These are phyloP conservation scores for Anisodus acutangulus DNA, from an alignment of 257 asterid genomes.

Conservation along the genomic window DNA sequence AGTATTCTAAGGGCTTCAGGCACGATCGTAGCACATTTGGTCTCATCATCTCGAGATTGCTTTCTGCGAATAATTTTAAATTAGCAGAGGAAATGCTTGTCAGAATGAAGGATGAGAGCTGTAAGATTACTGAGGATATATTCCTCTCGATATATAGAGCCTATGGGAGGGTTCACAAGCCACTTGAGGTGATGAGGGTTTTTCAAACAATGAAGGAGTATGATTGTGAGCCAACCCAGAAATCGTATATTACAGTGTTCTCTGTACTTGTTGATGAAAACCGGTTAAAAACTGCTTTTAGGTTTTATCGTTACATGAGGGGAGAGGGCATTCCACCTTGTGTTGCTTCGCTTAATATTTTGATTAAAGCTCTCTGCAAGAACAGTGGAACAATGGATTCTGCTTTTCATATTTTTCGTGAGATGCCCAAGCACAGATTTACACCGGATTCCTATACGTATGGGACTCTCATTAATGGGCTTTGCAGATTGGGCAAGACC, in stretches of 20 bases:
- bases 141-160: slow-evolving; percentile 70
- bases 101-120: slow-evolving; percentile 75
- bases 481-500: slow-evolving; percentile 69
- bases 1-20: slow-evolving; percentile 72
- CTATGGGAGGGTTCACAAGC: slow-evolving; percentile 85
- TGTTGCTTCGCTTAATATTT: slow-evolving; percentile 68
- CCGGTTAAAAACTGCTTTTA: slow-evolving; percentile 76
- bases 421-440: slow-evolving; percentile 80
- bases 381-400: slow-evolving; percentile 66
- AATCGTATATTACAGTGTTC: slow-evolving; percentile 73
- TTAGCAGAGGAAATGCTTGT: slow-evolving; percentile 70
- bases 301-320: slow-evolving; percentile 79
- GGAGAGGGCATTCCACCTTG: slow-evolving; percentile 65
- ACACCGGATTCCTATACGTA: slow-evolving; percentile 84
- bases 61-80: slow-evolving; percentile 69
- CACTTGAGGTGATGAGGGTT: slow-evolving; percentile 73
- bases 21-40: slow-evolving; percentile 70
- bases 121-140: slow-evolving; percentile 60
- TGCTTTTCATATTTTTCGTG: slow-evolving; percentile 69
- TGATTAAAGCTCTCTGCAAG: slow-evolving; percentile 88
- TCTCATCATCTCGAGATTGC: slow-evolving; percentile 58
- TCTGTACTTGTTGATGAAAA: slow-evolving; percentile 80
- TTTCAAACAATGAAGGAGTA: slow-evolving; percentile 71
- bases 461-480: slow-evolving; percentile 84
- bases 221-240: slow-evolving; percentile 69